Conservation (phyloP, 179 eudicot genomes). For the Beta macrorhiza region DNA sequence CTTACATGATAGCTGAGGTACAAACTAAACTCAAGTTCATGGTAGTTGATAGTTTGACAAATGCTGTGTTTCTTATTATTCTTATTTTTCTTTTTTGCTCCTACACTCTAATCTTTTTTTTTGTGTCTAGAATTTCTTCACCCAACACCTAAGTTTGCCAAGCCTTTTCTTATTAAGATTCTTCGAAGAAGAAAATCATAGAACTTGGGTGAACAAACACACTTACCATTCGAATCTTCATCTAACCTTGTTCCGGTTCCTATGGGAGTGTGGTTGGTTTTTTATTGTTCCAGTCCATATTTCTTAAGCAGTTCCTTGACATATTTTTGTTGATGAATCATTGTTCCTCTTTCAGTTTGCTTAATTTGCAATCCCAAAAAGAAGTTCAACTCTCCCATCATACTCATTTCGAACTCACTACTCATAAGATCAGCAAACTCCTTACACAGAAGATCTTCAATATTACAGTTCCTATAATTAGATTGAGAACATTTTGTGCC, state of each 20-base stretch:
- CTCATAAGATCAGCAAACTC: too few relatives aligned
- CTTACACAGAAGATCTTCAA: not conserved
- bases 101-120: not conserved
- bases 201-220: not conserved
- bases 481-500: not conserved
- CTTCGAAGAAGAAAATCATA: not conserved
- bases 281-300: too few relatives aligned
- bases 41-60: constrained; percentile 6
- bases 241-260: too few relatives aligned
- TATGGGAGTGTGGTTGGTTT: too few relatives aligned
- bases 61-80: not conserved
- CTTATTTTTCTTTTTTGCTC: not conserved
- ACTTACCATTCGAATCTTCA: too few relatives aligned
- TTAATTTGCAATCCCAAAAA: too few relatives aligned
- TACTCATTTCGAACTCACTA: too few relatives aligned
- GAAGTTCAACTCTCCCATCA: too few relatives aligned
- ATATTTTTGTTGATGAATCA: too few relatives aligned
- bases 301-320: too few relatives aligned
- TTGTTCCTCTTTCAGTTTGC: too few relatives aligned
- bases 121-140: not conserved
- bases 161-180: not conserved
- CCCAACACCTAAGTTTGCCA: not conserved
- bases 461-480: not conserved
- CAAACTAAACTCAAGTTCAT: constrained; percentile 3
- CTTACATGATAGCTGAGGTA: constrained; percentile 89